phyloP scores from a whole-genome alignment of 305 asterid species.

The Salvia sclarea region DNA sequence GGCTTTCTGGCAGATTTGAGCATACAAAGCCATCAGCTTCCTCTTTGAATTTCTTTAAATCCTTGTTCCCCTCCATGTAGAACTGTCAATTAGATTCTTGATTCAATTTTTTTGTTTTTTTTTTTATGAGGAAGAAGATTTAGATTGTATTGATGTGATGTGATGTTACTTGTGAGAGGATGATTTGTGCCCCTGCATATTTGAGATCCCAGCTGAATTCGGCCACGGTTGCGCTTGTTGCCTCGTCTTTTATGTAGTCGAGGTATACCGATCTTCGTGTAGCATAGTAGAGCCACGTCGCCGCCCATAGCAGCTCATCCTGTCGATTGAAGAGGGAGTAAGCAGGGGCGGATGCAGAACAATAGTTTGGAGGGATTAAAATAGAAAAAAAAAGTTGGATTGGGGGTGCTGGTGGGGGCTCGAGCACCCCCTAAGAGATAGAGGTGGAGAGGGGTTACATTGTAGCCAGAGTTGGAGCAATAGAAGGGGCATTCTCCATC shows the following conservation, averaged over 20 bases:
- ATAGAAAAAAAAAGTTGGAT: no score
- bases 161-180: slow-evolving; percentile 58
- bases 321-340: slow-evolving; percentile 21
- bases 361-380: no score
- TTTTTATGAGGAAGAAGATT: not conserved
- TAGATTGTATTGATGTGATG: not conserved
- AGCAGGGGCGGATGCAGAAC: not conserved
- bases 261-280: slow-evolving; percentile 49
- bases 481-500: slow-evolving; percentile 93
- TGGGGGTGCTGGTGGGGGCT: no score
- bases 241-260: slow-evolving; percentile 57
- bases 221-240: slow-evolving; percentile 53
- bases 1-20: slow-evolving; percentile 58
- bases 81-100: slow-evolving; percentile 30
- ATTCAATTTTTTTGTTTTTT: not conserved
- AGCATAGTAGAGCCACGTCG: slow-evolving; percentile 78
- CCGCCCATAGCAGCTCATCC: slow-evolving; percentile 96
- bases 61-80: slow-evolving; percentile 53
- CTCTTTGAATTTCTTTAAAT: slow-evolving; percentile 47
- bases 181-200: slow-evolving; percentile 74
- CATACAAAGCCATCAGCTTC: slow-evolving; percentile 69
- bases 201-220: slow-evolving; percentile 94
- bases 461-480: slow-evolving; percentile 76
- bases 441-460: slow-evolving; percentile 41
- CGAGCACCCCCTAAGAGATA: not conserved